Evolutionary conservation across 2,329 filamentous ascomycete species (phyloP).

Genomic region (Dactylellina cionopaga): DNA sequence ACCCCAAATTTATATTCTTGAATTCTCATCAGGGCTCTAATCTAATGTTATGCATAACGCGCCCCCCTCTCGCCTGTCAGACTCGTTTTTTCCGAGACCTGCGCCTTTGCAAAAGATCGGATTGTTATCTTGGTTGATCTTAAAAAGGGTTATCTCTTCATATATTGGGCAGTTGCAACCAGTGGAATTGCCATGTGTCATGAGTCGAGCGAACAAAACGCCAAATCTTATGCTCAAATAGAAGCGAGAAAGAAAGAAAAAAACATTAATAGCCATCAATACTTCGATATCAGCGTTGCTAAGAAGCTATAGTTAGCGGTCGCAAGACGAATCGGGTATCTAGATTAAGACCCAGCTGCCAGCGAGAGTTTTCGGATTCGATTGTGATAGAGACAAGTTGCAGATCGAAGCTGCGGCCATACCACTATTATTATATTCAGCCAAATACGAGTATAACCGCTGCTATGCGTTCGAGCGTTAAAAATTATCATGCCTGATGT

Average conservation of each 20-base stretch:
- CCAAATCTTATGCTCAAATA: neutral
- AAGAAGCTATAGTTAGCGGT: conserved; percentile 2
- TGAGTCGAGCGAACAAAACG: neutral
- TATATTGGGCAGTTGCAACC: conserved; percentile 28
- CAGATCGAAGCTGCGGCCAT: too few relatives aligned
- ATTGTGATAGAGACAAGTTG: too few relatives aligned
- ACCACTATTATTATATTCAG: conserved; percentile 28
- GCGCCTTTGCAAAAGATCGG: conserved; percentile 5
- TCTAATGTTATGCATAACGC: neutral
- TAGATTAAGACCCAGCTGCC: too few relatives aligned
- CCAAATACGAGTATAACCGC: conserved; percentile 32
- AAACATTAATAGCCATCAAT: neutral
- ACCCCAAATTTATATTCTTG: neutral
- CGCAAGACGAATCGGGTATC: conserved; percentile 39
- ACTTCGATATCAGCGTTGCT: neutral
- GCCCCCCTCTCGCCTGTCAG: conserved; percentile 3
- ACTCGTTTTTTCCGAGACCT: neutral
- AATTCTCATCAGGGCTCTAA: too few relatives aligned
- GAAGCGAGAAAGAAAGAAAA: neutral
- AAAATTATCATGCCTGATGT: conserved; percentile 26
- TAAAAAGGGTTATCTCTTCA: conserved; percentile 7
- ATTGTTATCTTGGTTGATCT: conserved; percentile 2
- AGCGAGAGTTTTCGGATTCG: too few relatives aligned
- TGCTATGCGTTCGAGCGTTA: neutral
- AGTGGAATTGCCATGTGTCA: conserved; percentile 17